Evolutionary conservation across 2,329 filamentous ascomycete species (phyloP).

Genomic region (Mollisia scopiformis): DNA sequence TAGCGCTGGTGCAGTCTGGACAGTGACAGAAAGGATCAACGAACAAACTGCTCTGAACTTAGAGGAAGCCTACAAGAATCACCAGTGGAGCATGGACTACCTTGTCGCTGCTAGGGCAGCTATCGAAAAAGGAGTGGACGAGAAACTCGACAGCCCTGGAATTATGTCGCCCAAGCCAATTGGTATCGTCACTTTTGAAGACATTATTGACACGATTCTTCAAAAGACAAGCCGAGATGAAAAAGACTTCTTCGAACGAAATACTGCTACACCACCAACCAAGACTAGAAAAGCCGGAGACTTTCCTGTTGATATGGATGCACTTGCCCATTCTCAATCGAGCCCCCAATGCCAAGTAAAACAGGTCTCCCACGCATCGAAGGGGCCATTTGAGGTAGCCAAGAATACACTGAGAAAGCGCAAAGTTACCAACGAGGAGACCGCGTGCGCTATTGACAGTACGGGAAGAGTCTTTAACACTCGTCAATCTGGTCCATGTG

Average conservation of each 20-base stretch:
- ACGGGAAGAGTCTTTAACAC: too few species aligned
- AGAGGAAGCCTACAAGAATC: conserved; percentile 3
- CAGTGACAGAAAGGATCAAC: conserved; percentile 16
- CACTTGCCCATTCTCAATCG: background rate
- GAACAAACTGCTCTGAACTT: conserved; percentile 9
- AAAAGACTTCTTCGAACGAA: conserved; percentile 28
- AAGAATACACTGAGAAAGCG: conserved; percentile 24
- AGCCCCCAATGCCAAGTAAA: background rate
- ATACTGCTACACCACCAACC: conserved; percentile 16
- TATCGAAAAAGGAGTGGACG: conserved; percentile 4
- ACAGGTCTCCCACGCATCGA: background rate
- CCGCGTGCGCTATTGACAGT: background rate
- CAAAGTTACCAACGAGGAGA: conserved; percentile 19
- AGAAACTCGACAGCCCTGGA: conserved; percentile 15
- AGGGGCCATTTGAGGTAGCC: conserved; percentile 3
- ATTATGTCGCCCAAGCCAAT: conserved; percentile 28
- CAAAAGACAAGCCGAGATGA: conserved; percentile 31
- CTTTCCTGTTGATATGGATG: background rate
- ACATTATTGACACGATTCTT: conserved; percentile 31
- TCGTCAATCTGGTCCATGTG: background rate
- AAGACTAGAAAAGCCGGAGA: conserved; percentile 26
- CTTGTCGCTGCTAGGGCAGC: conserved; percentile 17
- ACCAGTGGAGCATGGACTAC: conserved; percentile 23
- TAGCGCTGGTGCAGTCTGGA: conserved; percentile 12
- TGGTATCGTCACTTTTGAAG: conserved; percentile 35